phyloP scores from a whole-genome alignment of 2,329 filamentous ascomycete genomes.

The Sarocladium kiliense region DNA sequence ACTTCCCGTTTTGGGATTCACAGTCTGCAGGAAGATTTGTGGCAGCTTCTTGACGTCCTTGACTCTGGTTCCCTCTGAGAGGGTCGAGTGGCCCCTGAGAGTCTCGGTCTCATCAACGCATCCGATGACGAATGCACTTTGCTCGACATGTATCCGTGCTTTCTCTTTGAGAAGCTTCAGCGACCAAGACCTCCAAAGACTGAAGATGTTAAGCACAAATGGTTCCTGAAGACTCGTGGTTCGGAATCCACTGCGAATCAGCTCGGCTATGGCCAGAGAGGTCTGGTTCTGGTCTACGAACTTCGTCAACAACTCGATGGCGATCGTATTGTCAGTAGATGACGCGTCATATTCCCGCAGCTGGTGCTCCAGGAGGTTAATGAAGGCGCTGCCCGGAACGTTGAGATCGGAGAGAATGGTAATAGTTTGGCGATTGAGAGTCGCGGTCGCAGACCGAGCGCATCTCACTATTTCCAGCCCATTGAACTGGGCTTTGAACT shows the following conservation, averaged over 20 bases:
- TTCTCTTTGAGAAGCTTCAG: constrained; percentile 91
- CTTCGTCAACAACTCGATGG: constrained; percentile 62
- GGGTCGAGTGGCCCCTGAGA: constrained; percentile 64
- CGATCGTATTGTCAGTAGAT: constrained; percentile 59
- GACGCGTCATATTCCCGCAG: constrained; percentile 64
- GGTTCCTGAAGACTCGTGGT: constrained; percentile 57
- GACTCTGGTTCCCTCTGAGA: constrained; percentile 31
- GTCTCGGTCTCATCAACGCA: constrained; percentile 80
- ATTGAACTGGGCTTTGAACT: constrained; percentile 69
- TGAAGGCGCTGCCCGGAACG: constrained; percentile 62
- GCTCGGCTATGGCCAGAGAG: constrained; percentile 66
- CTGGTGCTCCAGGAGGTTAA: constrained; percentile 61
- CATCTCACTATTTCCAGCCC: constrained; percentile 81
- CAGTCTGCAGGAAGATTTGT: constrained; percentile 85
- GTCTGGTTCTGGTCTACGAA: constrained; percentile 83
- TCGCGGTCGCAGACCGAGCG: constrained; percentile 70
- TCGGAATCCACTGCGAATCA: constrained; percentile 80
- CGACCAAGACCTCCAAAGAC: constrained; percentile 84
- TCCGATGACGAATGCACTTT: constrained; percentile 84
- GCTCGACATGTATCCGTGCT: constrained; percentile 72
- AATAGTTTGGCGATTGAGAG: constrained; percentile 87
- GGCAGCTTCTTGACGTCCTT: constrained; percentile 56
- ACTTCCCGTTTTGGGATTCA: constrained; percentile 41
- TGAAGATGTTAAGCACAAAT: constrained; percentile 73
- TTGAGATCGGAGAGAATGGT: constrained; percentile 75